Conservation (phyloP, 75 land plant species). For the Isoetes taiwanensis region DNA sequence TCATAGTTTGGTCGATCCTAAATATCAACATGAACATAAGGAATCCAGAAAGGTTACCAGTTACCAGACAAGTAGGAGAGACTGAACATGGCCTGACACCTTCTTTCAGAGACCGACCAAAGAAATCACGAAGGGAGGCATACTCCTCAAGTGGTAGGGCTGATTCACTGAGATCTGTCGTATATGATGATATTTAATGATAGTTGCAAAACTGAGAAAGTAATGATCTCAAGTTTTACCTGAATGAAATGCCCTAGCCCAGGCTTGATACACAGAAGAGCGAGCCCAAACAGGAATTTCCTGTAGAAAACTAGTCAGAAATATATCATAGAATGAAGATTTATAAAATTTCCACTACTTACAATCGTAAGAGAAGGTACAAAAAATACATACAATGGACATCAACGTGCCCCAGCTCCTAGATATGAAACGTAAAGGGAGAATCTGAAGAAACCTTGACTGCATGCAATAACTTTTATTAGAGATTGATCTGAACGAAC, state of each 20-base stretch:
- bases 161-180: conserved; percentile 77
- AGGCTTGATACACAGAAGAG: conserved; percentile 57
- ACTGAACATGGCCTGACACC: conserved; percentile 68
- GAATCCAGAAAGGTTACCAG: too few species aligned
- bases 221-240: conserved; percentile 26
- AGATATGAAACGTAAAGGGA: too few species aligned
- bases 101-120: conserved; percentile 58
- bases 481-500: neutral
- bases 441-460: neutral
- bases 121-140: conserved; percentile 70
- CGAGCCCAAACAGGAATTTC: conserved; percentile 74
- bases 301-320: conserved; percentile 32
- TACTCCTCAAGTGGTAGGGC: conserved; percentile 68
- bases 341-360: too few species aligned
- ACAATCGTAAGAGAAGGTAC: too few species aligned
- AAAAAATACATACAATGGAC: too few species aligned
- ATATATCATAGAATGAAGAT: too few species aligned
- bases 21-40: neutral
- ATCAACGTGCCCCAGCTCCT: too few species aligned
- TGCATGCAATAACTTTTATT: neutral
- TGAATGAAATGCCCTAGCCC: conserved; percentile 95
- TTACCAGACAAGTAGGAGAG: conserved; percentile 73
- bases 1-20: neutral
- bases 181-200: too few species aligned
- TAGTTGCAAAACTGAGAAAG: neutral